Conservation (phyloP, 164 flowering plant genomes). For the Cinnamomum chago region DNA sequence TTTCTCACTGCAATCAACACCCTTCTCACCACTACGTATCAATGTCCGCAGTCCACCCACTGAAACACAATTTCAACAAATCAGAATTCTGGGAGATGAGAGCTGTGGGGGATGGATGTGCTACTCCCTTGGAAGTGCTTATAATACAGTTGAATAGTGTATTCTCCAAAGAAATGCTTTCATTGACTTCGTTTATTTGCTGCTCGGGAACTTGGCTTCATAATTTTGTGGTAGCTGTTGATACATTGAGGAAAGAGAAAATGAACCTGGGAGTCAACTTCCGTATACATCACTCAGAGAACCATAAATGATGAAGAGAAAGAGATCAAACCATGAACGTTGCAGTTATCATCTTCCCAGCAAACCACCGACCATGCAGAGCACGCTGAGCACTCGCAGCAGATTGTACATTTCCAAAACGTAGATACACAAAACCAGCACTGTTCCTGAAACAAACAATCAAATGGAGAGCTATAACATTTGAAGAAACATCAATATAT, state of each 20-base stretch:
- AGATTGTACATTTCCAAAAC: slow-evolving; percentile 54
- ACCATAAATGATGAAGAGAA: not conserved
- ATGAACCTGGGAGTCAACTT: not conserved
- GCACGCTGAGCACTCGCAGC: slow-evolving; percentile 67
- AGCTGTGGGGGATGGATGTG: not conserved
- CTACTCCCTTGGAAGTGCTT: not conserved
- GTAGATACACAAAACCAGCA: slow-evolving; percentile 76
- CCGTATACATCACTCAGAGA: not conserved
- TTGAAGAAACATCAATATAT: not conserved
- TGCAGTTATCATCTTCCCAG: slow-evolving; percentile 94
- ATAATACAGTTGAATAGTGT: not conserved
- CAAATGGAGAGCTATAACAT: not conserved
- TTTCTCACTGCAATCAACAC: not conserved
- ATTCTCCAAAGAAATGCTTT: not conserved
- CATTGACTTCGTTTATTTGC: slow-evolving; percentile 28
- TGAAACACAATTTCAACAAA: not conserved
- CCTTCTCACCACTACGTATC: not conserved
- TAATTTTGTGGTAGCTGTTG: slow-evolving; percentile 58
- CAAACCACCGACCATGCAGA: slow-evolving; percentile 95
- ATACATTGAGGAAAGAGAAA: not conserved
- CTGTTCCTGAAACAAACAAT: slow-evolving; percentile 48
- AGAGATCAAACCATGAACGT: slow-evolving; percentile 57
- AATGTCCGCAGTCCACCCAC: not conserved
- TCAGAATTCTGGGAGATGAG: not conserved
- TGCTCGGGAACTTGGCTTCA: slow-evolving; percentile 66